Base-by-base conservation (phyloP, 2,329 filamentous ascomycete species). In the Sarocladiaceae sp. region DNA sequence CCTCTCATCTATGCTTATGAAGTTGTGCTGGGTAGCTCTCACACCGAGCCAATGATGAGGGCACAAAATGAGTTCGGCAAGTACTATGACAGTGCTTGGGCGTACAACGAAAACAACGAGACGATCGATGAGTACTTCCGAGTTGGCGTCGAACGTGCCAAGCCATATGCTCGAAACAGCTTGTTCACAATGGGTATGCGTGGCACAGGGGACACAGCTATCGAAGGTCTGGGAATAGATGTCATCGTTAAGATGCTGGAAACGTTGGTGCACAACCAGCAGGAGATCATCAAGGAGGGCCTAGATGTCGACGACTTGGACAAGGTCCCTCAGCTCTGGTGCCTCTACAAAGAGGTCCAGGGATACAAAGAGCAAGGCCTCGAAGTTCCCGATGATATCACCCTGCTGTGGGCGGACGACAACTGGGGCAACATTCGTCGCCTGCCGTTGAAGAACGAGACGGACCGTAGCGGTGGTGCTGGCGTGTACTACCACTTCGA, bases 271-370 rank as follows among this genome's bases (percentile, higher is more conserved):
- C 59, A 71, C 3, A 76, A 80, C 28, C 84, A 89, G 62, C 74
- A 80, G 48, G 62, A 75, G 10, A 83, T 84, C 53, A 71, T 86
- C 39, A 71, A 70, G 18, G 72, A 78, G 2, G 78, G 86, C 0
- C 76, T 86, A 39, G 23, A 37, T 4, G 25, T 25, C 2, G 39
- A 44, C 4, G 74, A 73, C 12, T 51, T 62, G 11, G 73, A 57
- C 4, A 68, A 74, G 2, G 77, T 85, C 1, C 84, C 86, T 5
- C 85, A 88, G 65, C 76, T 84, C 67, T 88, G 86, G 84, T 87
- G 84, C 59, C 68, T 89, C 55, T 90, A 89, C 67, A 88, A 88
- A 62, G 86, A 90, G 62, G 84, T 90, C 2, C 83, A 86, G 66
- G 78, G 79, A 6, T 88, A 89, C 63, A 81, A 84, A 53, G 80